Evolutionary conservation across 164 flowering plant species (phyloP).

Genomic region (Nelumbo lutea): DNA sequence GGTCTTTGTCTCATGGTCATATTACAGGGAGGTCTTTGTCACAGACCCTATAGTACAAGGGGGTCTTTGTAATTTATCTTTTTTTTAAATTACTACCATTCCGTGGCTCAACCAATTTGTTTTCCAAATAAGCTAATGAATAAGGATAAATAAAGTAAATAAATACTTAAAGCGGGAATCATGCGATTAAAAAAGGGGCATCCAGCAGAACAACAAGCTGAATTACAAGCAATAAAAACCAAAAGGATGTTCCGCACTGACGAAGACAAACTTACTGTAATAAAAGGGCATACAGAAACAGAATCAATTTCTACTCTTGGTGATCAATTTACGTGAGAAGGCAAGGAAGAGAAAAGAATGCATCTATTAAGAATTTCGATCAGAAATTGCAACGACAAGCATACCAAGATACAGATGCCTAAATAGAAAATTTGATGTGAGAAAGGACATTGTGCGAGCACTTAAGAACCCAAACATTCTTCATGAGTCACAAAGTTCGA

Average conservation of each 20-base stretch:
- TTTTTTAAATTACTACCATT: no score
- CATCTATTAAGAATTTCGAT: background rate
- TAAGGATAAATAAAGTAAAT: no score
- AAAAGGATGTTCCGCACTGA: background rate
- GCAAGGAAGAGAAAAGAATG: background rate
- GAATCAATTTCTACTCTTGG: background rate
- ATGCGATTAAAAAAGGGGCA: no score
- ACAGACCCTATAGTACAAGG: no score
- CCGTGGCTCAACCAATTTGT: no score
- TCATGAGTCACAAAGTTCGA: background rate
- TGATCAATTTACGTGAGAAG: constrained; percentile 6
- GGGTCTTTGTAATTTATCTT: no score
- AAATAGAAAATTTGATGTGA: constrained; percentile 7
- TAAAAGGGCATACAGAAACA: background rate
- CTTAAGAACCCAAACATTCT: background rate
- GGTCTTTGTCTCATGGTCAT: no score
- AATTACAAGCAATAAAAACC: background rate
- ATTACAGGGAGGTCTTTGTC: no score
- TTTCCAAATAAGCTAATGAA: no score
- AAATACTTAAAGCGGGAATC: no score
- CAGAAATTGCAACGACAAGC: constrained; percentile 4
- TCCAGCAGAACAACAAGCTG: no score
- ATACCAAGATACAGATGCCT: constrained; percentile 8
- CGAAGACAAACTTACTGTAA: background rate
- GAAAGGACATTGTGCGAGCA: background rate